phyloP scores from a whole-genome alignment of 495 filamentous ascomycete genomes.

The Sabuloglossum arenarium region DNA sequence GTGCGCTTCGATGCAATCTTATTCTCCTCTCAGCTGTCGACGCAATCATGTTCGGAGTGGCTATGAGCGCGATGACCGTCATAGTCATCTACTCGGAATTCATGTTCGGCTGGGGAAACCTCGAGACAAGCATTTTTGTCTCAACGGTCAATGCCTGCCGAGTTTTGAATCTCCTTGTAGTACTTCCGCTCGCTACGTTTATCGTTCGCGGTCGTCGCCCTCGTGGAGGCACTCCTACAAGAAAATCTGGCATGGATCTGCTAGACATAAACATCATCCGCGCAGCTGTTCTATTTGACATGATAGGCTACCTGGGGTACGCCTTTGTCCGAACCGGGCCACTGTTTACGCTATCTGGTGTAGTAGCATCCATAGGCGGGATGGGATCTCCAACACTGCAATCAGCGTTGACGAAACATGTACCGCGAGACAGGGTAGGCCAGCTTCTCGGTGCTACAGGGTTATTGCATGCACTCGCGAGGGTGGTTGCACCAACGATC shows the following conservation, averaged over 20 bases:
- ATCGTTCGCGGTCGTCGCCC: slow-evolving; percentile 31
- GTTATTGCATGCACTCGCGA: slow-evolving; percentile 60
- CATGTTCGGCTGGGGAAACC: slow-evolving; percentile 62
- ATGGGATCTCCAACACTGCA: slow-evolving; percentile 70
- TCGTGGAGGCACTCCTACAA: slow-evolving; percentile 14
- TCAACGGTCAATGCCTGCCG: slow-evolving; percentile 53
- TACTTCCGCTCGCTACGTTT: slow-evolving; percentile 53
- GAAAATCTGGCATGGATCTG: slow-evolving; percentile 51
- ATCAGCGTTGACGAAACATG: slow-evolving; percentile 70
- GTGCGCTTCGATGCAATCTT: slow-evolving; percentile 52
- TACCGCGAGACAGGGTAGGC: slow-evolving; percentile 59
- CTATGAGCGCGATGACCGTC: slow-evolving; percentile 59
- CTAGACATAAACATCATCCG: slow-evolving; percentile 65
- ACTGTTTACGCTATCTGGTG: slow-evolving; percentile 43
- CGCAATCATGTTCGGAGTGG: slow-evolving; percentile 54
- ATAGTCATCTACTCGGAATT: slow-evolving; percentile 60
- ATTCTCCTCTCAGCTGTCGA: slow-evolving; percentile 62
- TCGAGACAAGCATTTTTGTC: slow-evolving; percentile 58
- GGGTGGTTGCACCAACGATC: slow-evolving; percentile 55
- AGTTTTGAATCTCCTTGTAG: slow-evolving; percentile 47
- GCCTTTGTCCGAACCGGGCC: slow-evolving; percentile 32
- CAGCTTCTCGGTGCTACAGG: slow-evolving; percentile 75
- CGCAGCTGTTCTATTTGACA: slow-evolving; percentile 53
- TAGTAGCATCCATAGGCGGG: slow-evolving; percentile 55
- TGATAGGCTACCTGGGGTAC: slow-evolving; percentile 56